Conservation (phyloP, 192 early-diverging fungal genomes). For the Coemansia aciculifera region DNA sequence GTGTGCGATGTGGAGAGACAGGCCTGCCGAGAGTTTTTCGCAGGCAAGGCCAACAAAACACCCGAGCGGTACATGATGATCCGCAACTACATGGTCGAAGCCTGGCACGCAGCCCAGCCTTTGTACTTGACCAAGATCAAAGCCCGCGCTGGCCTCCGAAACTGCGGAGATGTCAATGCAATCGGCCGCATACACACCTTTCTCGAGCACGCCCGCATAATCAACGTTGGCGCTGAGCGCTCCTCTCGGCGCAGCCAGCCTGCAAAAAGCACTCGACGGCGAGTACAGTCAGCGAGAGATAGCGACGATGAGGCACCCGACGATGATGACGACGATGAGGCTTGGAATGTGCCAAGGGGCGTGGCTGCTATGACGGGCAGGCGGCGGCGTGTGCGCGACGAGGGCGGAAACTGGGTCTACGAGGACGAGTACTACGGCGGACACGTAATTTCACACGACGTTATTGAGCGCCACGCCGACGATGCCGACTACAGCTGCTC, state of each 20-base stretch:
- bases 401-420: constrained; percentile 18
- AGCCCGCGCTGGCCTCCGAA: constrained; percentile 68
- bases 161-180: constrained; percentile 93
- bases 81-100: constrained; percentile 82
- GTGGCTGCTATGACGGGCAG: background rate
- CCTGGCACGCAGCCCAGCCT: constrained; percentile 69
- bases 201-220: constrained; percentile 73
- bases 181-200: constrained; percentile 84
- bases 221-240: constrained; percentile 68
- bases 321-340: background rate
- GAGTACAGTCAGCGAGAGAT: background rate
- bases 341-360: background rate
- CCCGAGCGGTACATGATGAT: constrained; percentile 87
- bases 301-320: background rate
- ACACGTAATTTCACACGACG: constrained; percentile 34
- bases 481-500: constrained; percentile 37
- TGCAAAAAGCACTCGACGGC: background rate
- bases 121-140: constrained; percentile 83
- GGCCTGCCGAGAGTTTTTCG: constrained; percentile 64
- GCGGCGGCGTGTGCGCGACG: constrained; percentile 13
- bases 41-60: constrained; percentile 71
- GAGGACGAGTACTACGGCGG: constrained; percentile 36
- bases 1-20: constrained; percentile 21
- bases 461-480: constrained; percentile 30
- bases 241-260: constrained; percentile 6